A percentile compares a stretch with the other conserved stretches of the same genome.
These are phyloP conservation scores for Eucalyptus tenuipes DNA, from an alignment of 345 rosid genomes.

Conservation along the genomic window DNA sequence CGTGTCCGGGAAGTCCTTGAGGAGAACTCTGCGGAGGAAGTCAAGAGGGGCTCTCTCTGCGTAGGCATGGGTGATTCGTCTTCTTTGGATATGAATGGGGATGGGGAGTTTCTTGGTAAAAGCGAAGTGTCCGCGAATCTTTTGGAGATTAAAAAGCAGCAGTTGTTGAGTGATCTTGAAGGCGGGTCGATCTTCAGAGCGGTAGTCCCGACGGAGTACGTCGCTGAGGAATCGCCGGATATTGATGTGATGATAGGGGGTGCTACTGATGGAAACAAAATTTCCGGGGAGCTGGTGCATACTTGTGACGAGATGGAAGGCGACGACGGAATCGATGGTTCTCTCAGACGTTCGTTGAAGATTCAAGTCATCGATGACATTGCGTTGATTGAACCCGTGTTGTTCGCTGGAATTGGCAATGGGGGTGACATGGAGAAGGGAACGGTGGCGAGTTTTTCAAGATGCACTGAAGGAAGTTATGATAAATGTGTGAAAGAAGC, in stretches of 20 bases:
- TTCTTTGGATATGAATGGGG: not conserved
- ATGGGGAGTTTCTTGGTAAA: not conserved
- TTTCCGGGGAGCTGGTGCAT: not conserved
- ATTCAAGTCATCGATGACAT: slow-evolving; percentile 67
- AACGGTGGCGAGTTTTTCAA: slow-evolving; percentile 7
- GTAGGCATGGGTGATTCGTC: not conserved
- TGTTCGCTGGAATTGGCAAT: slow-evolving; percentile 11
- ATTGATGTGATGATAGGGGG: slow-evolving; percentile 1
- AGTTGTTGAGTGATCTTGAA: slow-evolving; percentile 45
- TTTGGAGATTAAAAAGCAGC: slow-evolving; percentile 57
- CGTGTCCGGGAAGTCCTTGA: not conserved
- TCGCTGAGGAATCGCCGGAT: not conserved
- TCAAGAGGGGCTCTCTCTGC: not conserved
- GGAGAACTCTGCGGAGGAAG: not conserved
- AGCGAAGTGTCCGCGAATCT: not conserved
- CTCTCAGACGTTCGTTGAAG: slow-evolving; percentile 31
- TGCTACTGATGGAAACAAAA: not conserved
- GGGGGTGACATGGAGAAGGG: slow-evolving; percentile 9
- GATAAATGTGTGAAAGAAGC: slow-evolving; percentile 5
- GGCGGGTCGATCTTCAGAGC: not conserved
- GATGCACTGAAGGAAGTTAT: not conserved
- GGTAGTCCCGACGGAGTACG: not conserved
- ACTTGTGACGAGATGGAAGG: not conserved
- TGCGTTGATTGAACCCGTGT: slow-evolving; percentile 42
- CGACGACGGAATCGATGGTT: slow-evolving; percentile 7